Conservation (phyloP, 441 rosid species). For the Arabidopsis hybrid region DNA sequence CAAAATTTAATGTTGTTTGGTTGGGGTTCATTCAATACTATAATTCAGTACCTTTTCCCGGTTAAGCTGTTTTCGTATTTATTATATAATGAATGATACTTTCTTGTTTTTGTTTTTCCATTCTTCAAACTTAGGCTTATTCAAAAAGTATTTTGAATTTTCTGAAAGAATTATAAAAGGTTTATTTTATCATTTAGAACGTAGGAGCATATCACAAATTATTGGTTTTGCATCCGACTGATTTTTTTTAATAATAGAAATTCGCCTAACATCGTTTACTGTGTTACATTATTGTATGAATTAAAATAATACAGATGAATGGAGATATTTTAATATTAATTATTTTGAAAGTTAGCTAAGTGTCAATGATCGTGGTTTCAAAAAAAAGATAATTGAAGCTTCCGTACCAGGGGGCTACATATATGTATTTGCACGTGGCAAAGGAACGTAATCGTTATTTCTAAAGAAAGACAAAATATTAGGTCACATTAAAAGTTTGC, state of each 20-base stretch:
- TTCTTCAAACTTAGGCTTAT: slow-evolving; percentile 9
- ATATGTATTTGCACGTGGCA: slow-evolving; percentile 41
- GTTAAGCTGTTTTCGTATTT: slow-evolving; percentile 27
- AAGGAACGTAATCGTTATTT: slow-evolving; percentile 12
- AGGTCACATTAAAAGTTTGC: slow-evolving; percentile 33
- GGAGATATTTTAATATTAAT: neutral
- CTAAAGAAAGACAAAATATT: slow-evolving; percentile 28
- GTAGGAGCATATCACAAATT: neutral
- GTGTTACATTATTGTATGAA: slow-evolving; percentile 15
- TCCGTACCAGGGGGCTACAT: slow-evolving; percentile 43
- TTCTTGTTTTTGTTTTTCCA: slow-evolving; percentile 12
- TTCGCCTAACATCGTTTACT: slow-evolving; percentile 3
- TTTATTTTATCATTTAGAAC: slow-evolving; percentile 6
- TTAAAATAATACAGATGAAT: neutral
- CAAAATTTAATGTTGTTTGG: slow-evolving; percentile 37
- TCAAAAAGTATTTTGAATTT: neutral
- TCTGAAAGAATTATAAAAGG: neutral
- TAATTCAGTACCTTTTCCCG: slow-evolving; percentile 23
- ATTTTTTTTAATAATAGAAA: neutral
- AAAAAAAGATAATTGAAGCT: slow-evolving; percentile 29
- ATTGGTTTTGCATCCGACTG: slow-evolving; percentile 16
- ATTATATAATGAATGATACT: slow-evolving; percentile 25
- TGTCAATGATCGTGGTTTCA: slow-evolving; percentile 25
- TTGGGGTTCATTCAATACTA: slow-evolving; percentile 41
- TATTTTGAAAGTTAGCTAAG: slow-evolving; percentile 38